Evolutionary conservation across 2,329 filamentous ascomycete species (phyloP), one percentile per base, ranked within the genome.

Genomic region (Cordyceps farinosa): DNA sequence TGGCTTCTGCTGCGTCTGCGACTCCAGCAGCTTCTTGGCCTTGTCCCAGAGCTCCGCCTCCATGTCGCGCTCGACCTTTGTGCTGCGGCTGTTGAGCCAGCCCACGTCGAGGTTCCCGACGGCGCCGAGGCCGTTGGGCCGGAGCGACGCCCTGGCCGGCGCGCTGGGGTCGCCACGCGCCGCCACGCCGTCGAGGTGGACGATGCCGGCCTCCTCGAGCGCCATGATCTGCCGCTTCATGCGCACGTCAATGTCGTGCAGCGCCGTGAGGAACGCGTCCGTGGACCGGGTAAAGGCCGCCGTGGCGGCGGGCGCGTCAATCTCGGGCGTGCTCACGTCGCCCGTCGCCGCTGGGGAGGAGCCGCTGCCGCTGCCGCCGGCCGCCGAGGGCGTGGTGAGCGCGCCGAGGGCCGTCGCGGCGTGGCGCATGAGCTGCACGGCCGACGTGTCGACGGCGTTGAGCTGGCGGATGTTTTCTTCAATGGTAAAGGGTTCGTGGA

Each of bases 71-170:
- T 91, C 91, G 29, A 96, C 90, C 66, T 89, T 89, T 66, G 90
- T 89, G 65, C 90, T 91, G 63, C 91, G 84, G 70, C 91, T 93
- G 73, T 97, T 98, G 69, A 98, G 77, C 86, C 90, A 94, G 38
- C 93, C 93, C 15, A 96, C 88, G 72, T 97, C 93, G 60, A 97
- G 80, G 34, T 78, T 79, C 10, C 84, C 84, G 40, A 86, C 83
- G 69, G 80, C 80, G 29, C 80, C 85, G 63, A 80, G 76, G 45
- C 82, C 84, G 51, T 85, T 78, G 45, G 87, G 80, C 72, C 86
- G 77, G 67, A 85, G 68, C 10, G 79, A 78, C 13, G 76, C 73
- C 50, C 74, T 75, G 30, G 82, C 77, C 4, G 80, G 72, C 1
- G 68, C 69, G 8, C 68, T 72, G 10, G 70, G 68, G 15, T 73